Base-by-base conservation (phyloP, 1,139 yeast genomes). In the Blastobotrys raffinosifermentans region DNA sequence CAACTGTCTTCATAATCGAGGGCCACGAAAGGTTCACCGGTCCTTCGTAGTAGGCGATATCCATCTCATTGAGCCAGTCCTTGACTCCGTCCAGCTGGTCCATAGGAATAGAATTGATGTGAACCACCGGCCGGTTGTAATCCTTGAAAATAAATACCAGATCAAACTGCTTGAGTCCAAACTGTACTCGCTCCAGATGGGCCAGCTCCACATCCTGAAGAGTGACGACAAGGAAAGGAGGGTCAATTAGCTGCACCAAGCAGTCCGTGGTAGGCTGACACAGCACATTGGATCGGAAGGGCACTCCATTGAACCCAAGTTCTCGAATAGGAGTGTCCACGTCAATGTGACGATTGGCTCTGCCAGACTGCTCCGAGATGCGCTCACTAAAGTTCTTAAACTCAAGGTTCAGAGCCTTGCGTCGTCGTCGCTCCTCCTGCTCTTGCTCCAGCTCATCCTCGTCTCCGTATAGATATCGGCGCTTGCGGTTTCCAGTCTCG, bases 391-490 rank as follows among this genome's bases (percentile, higher is more conserved):
- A 93, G 35, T 74, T 71, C 61, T 78, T 80, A 65, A 89, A 91
- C 63, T 93, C 98, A 60, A 83, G 86, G 66, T 93, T 96, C 55
- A 91, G 74, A 34, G 86, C 75, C 13, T 85, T 83, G 54, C 94
- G 83, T 61, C 96, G 76, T 61, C 93, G 75, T 65, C 97, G 80
- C 66, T 91, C 99, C 63, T 91, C 97, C 64, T 91, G 97, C 66
- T 93, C 99, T 62, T 91, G 97, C 64, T 93, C 98, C 49, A 93
- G 70, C 65, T 91, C 99, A 62, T 91, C 98, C 63, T 91, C 98
- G 59, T 91, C 99, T 38, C 98, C 99, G 56, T 91, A 91, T 57
- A 96, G 69, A 69, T 87, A 85, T 52, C 80, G 75, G 49, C 82
- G 80, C 69, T 87, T 85, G 46, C 94, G 76, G 45, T 94, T 94